Evolutionary conservation across 805 yeast genomes (phyloP).

Genomic region (Candida cerambycidarum): DNA sequence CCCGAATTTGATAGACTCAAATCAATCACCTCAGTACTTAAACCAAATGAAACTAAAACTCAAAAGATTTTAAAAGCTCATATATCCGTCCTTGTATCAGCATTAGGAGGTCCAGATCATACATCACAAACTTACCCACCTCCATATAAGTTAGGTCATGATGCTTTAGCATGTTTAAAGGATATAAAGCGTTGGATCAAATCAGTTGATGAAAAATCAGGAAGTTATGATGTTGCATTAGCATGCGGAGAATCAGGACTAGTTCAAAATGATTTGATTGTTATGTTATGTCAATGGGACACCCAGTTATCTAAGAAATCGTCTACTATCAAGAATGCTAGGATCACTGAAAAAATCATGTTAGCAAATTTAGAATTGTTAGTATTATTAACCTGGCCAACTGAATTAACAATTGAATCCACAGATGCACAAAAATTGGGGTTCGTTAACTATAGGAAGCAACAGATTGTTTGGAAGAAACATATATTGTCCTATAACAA

Average conservation of each 20-base stretch:
- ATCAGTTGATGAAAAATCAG: conserved; percentile 71
- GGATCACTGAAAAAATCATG: conserved; percentile 59
- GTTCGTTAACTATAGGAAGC: conserved; percentile 59
- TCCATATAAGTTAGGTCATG: conserved; percentile 81
- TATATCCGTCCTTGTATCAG: conserved; percentile 78
- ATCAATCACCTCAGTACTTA: conserved; percentile 22
- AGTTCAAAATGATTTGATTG: conserved; percentile 68
- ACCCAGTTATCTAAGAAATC: conserved; percentile 30
- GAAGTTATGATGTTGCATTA: conserved; percentile 77
- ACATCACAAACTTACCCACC: conserved; percentile 44
- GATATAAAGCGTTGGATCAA: conserved; percentile 89
- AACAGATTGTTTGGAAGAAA: conserved; percentile 72
- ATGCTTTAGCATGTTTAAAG: conserved; percentile 80
- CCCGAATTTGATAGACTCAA: conserved; percentile 21
- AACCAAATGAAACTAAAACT: conserved; percentile 34
- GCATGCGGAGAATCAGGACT: conserved; percentile 83
- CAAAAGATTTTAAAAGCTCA: conserved; percentile 60
- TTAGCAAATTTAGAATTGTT: conserved; percentile 73
- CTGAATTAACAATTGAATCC: conserved; percentile 59
- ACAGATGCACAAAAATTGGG: conserved; percentile 56
- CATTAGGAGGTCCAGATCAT: conserved; percentile 87
- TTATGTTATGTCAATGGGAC: conserved; percentile 77
- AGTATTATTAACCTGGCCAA: conserved; percentile 85
- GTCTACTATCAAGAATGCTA: conserved; percentile 18
- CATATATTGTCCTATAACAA: conserved; percentile 54